Conservation (phyloP, 2,329 filamentous ascomycete genomes). For the Penicillium sp. region DNA sequence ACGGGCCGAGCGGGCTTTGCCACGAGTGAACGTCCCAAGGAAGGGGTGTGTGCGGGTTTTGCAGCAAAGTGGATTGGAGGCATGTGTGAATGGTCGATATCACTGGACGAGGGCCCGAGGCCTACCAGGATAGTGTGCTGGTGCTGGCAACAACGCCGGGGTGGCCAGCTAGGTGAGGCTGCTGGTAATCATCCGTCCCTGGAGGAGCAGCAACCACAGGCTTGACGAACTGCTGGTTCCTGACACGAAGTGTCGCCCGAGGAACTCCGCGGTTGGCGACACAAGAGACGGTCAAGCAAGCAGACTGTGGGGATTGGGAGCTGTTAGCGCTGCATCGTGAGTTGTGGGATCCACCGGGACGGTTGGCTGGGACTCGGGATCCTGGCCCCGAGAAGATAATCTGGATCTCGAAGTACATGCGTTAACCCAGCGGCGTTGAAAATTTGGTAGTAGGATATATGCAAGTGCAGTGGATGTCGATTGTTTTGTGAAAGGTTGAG, state of each 20-base stretch:
- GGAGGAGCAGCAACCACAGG: neutral
- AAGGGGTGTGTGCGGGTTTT: neutral
- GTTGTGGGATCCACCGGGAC: neutral
- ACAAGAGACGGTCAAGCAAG: conserved; percentile 19
- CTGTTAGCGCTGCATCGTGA: conserved; percentile 2
- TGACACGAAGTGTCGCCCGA: conserved; percentile 11
- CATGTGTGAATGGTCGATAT: neutral
- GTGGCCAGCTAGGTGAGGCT: neutral
- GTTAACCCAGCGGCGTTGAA: neutral
- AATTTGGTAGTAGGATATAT: neutral
- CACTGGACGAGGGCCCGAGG: neutral
- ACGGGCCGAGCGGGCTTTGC: conserved; percentile 29
- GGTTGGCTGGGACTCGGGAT: conserved; percentile 6
- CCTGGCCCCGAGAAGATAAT: neutral
- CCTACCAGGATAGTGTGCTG: neutral
- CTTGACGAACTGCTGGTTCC: conserved; percentile 3
- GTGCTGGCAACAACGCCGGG: neutral
- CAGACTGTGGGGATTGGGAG: neutral
- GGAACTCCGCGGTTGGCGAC: neutral
- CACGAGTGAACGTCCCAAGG: conserved; percentile 11
- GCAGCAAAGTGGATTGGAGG: neutral
- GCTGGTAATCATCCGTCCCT: neutral
- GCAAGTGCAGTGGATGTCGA: neutral
- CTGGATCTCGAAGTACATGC: neutral
- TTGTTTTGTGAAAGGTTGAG: neutral